phyloP scores from a whole-genome alignment of 208 protist genomes.

The Leishmania mexicana region DNA sequence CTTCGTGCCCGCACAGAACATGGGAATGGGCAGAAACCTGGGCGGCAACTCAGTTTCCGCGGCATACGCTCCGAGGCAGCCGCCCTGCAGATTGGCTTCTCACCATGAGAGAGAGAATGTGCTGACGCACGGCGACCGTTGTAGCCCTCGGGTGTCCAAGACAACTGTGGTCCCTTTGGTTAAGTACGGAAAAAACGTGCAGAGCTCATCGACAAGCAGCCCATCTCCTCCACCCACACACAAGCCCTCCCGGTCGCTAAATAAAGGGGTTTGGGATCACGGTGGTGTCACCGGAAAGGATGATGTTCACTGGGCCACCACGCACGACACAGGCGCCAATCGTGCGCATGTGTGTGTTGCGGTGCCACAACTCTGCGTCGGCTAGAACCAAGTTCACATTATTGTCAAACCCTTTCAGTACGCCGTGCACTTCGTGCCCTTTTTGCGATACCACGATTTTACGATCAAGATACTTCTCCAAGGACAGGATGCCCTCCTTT shows the following conservation, averaged over 20 bases:
- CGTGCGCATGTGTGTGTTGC: constrained; percentile 39
- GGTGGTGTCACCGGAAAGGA: constrained; percentile 68
- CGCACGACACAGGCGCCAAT: constrained; percentile 80
- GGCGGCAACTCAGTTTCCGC: too few species aligned
- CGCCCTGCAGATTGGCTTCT: too few species aligned
- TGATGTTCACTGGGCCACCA: constrained; percentile 54
- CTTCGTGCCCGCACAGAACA: too few species aligned
- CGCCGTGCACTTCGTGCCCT: constrained; percentile 54
- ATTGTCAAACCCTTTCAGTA: constrained; percentile 90
- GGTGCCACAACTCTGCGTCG: constrained; percentile 68
- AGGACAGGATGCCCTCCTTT: constrained; percentile 72
- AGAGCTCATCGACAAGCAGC: too few species aligned
- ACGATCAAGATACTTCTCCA: constrained; percentile 80
- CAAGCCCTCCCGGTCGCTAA: neutral
- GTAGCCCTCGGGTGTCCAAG: too few species aligned
- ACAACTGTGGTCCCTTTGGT: too few species aligned
- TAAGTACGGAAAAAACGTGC: too few species aligned
- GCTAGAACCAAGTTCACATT: constrained; percentile 83
- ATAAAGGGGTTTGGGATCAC: constrained; percentile 44
- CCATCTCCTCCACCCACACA: too few species aligned
- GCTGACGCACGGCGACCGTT: too few species aligned
- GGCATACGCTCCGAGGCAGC: too few species aligned
- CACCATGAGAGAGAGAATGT: too few species aligned
- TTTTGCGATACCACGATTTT: constrained; percentile 57
- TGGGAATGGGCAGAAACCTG: too few species aligned